Conservation (phyloP, 148 eudicot genomes). For the Selenicereus undatus region DNA sequence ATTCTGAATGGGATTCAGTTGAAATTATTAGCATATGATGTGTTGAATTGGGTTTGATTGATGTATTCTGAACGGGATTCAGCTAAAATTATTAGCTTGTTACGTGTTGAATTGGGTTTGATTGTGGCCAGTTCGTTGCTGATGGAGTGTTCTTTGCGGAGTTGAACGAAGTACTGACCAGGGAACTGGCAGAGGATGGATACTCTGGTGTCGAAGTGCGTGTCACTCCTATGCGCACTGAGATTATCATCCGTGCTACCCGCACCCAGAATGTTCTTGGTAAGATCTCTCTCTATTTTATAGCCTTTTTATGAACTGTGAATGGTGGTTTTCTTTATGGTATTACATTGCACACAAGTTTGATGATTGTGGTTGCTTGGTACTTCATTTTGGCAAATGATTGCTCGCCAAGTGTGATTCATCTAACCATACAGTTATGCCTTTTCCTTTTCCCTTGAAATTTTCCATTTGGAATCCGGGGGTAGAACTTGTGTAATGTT, state of each 20-base stretch:
- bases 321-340: not conserved
- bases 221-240: constrained; percentile 66
- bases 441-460: no score
- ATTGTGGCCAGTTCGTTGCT: constrained; percentile 43
- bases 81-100: not conserved
- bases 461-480: no score
- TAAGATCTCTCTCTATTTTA: not conserved
- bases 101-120: not conserved
- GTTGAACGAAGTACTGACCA: constrained; percentile 58
- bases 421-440: no score
- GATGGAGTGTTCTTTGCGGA: constrained; percentile 77
- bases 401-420: no score
- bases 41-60: no score
- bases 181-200: constrained; percentile 74
- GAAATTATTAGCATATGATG: no score
- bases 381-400: no score
- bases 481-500: no score
- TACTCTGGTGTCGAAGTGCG: constrained; percentile 77
- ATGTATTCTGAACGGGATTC: not conserved
- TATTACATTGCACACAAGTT: not conserved
- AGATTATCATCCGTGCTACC: constrained; percentile 53
- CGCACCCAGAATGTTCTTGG: constrained; percentile 61
- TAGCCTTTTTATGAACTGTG: not conserved
- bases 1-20: no score
- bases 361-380: not conserved